Percentiles rank a stretch among this genome's conserved stretches.
phyloP scores from a whole-genome alignment of 768 basidiomycete genomes.

The Termitomyces sp. region DNA sequence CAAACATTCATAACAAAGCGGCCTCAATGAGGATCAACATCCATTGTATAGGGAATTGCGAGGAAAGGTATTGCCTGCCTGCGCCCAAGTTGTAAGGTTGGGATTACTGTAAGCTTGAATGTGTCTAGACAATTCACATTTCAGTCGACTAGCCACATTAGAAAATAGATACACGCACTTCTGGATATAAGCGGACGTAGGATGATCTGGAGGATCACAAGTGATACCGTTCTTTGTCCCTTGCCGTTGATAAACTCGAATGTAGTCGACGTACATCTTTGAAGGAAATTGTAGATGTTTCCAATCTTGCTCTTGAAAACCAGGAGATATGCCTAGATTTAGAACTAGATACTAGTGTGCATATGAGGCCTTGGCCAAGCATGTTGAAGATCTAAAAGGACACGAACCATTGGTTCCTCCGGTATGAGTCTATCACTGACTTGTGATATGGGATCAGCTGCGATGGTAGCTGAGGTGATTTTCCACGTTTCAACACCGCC shows the following conservation, averaged over 20 bases:
- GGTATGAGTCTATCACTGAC: constrained; percentile 70
- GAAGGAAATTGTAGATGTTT: constrained; percentile 71
- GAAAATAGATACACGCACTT: constrained; percentile 30
- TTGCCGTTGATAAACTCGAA: constrained; percentile 80
- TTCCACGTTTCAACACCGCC: constrained; percentile 68
- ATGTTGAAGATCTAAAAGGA: constrained; percentile 1
- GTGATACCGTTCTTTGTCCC: constrained; percentile 65
- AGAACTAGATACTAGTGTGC: constrained; percentile 66
- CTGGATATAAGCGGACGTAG: constrained; percentile 78
- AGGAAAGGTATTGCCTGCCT: constrained; percentile 73
- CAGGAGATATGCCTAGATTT: constrained; percentile 77
- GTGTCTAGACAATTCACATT: constrained; percentile 26
- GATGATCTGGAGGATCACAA: constrained; percentile 74
- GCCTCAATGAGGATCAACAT: constrained; percentile 23
- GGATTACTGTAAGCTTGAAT: constrained; percentile 63
- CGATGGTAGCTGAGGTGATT: constrained; percentile 59
- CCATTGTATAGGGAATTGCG: constrained; percentile 49
- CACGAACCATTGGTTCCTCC: constrained; percentile 89
- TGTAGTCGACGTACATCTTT: constrained; percentile 83
- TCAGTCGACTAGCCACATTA: neutral
- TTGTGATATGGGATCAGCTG: constrained; percentile 50
- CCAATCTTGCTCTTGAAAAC: constrained; percentile 73
- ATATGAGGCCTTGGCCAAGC: constrained; percentile 5
- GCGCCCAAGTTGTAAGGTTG: constrained; percentile 82
- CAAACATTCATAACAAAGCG: neutral